Evolutionary conservation across 75 land plant genomes (phyloP), one percentile per base, ranked within the genome.

Genomic region (Isoetes taiwanensis): DNA sequence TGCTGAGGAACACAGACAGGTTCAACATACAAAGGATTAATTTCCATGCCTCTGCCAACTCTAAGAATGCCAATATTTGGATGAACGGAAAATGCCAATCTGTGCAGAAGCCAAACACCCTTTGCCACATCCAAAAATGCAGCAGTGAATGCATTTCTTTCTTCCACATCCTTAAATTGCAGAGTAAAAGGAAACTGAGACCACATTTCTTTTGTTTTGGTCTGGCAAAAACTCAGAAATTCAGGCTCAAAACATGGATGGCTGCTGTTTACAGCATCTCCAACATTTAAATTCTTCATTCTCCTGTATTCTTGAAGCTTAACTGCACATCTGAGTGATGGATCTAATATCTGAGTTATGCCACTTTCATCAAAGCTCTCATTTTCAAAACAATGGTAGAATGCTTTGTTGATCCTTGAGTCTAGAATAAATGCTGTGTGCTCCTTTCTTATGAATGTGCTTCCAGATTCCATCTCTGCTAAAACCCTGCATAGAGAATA

Each of bases 91-190:
- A 65, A 70, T 0, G 73, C 73, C 1, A 70, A 67, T 38, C 73
- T 41, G 59, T 70, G 73, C 33, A 70, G 41, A 1, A 70, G 60
- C 73, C 73, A 70, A 11, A 70, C 61, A 4, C 52, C 69, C 73
- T 70, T 70, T 20, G 73, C 73, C 4, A 63, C 73, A n/a, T 70
- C 73, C 17, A 70, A 33, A 46, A 70, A 70, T 2, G 73, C 73
- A 0, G 60, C 68, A 11, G 73, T 64, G 42, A 70, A 70, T 41
- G 6, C 28, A 27, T 57, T 37, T 10, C 73, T 11, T 37, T 64
- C 68, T 21, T 64, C 68, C 4, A 56, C 61, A 14, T 34, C 34
- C 52, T 56, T 56, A 62, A 70, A 70, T 25, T 40, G 42, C 8
- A 70, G 43, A 56, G 31, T 64, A 60, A 64, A 70, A 4, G 60